Evolutionary conservation across 2,329 filamentous ascomycete species (phyloP), one percentile per base, ranked within the genome.

Genomic region (Pseudogymnoascus sp.): DNA sequence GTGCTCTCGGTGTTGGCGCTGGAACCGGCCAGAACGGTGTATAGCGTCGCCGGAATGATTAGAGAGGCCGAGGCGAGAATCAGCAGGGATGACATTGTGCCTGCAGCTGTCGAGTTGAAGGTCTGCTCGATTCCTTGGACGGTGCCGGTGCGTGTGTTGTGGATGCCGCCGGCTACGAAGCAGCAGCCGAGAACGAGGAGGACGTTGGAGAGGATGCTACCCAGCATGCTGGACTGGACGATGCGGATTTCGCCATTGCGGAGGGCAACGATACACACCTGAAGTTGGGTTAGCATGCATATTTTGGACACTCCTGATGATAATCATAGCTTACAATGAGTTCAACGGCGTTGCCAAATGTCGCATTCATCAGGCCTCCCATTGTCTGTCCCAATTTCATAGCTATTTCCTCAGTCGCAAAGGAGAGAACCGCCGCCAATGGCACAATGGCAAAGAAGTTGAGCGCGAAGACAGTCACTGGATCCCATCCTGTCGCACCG

Each of bases 151-250:
- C 76, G 76, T 70, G 80, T 79, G 74, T 85, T 83, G 63, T 79
- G 78, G 62, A 90, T 75, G 30, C 89, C 89, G 60, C 89, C 89
- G 60, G 88, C 81, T 65, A 91, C 77, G 75, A 90, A 90, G 73
- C 87, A 90, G 79, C 89, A 89, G 67, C 88, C 87, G 70, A 91
- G 81, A 52, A 91, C 92, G 19, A 97, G 83, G 6, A 97, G 81
- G 65, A 96, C 86, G 74, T 97, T 97, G 65, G 92, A 96, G 37
- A 97, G 79, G 67, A 97, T 95, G 69, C 89, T 95, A 55, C 94
- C 92, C 33, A 97, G 84, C 92, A 97, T 97, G 64, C 90, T 95
- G 18, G 92, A 88, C 75, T 97, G 94, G n/a, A 97, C 92, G 65
- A 97, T 92, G 68, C 92, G 86, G 70, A 96, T 95, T 75, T 97